Base-by-base conservation (phyloP, 257 asterid species). In the Phtheirospermum japonicum region DNA sequence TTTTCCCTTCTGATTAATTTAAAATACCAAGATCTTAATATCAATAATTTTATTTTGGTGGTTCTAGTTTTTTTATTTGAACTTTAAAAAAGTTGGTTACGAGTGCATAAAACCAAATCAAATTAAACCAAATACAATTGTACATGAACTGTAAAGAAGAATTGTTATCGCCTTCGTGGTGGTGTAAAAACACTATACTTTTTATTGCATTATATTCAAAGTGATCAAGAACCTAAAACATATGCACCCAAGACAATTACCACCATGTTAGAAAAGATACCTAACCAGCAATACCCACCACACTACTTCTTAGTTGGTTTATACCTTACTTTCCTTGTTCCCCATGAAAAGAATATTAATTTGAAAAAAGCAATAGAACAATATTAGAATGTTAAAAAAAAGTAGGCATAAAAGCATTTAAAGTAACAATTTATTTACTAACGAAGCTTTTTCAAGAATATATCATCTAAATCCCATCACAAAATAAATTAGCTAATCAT, bases 301-400 rank as follows among this genome's bases (percentile, higher is more conserved):
- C 74, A 68, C 64, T 64, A 52, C 80, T 59, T 39, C 82, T 66
- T 50, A 37, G 90, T 75, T 84, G 95, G 76, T 78, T 74, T 80
- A 77, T 75, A 57, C 96, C 81, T 71, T 65, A 69, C 94, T 81
- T 84, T 80, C 59, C 82, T 74, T 69, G 73, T 59, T 30, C 71
- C 66, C 19, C 59, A 66, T 34, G 80, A 66, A 77, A 82, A 66
- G 85, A 76, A 88, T 81, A 53, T 23, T 23, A 1, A 23, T 23
- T 23, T 23, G 28, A 51, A 14, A 11, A 19, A 45, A 6, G 6
- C 16, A 39, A 28, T 11, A 53, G 31, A 50, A 42, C 4, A 63
- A 19, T 48, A 46, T 36, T 36, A 36, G 28, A 23, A 23, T 1
- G 4, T 36, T 36, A 6, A 54, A 74, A 72, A 54, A 71, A 74